Evolutionary conservation across 345 rosid species (phyloP), one percentile per base, ranked within the genome.

Genomic region (Noccaea bulbosa): DNA sequence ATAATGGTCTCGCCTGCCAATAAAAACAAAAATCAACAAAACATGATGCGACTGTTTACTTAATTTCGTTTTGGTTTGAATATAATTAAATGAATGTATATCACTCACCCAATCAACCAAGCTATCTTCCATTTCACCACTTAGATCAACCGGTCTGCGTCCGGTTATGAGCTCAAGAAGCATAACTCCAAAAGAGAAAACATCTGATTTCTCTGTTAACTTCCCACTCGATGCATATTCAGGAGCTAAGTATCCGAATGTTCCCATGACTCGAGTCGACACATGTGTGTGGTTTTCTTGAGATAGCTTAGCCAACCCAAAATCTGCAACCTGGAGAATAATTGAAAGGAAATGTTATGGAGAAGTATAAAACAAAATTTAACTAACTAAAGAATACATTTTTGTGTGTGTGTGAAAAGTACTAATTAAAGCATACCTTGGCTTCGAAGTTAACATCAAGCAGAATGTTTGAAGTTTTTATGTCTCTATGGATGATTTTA

Each of bases 241-340:
- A 12, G 98, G 98, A 74, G 98, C 98, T 76, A 93, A 76, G 80
- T 93, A 93, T 93, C 98, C 96, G 22, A 93, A 93, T 40, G 97
- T 93, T 67, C 98, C 98, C 98, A 93, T 93, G 53, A 93, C 86
- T 17, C 98, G 90, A 34, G 97, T 93, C 3, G 98, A 93, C 12
- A 91, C 92, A 47, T 93, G 97, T 51, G 98, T 86, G 35, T 81
- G 15, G 72, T 73, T 81, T 73, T 91, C 96, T 8, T 89, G 77
- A 56, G 83, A 51, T 32, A 91, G 82, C 80, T 86, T 93, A n/a
- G 98, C 98, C 77, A 93, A 75, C 37, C 98, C 96, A 57, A 93
- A 93, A 82, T 91, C 98, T 11, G 97, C 84, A 77, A 91, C 96
- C 97, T 91, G 80, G 16, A 43, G 8, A 35, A 65, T 51, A n/a